Evolutionary conservation across 176 grass and related monocot species (phyloP).

Genomic region (Carex myosuroides): DNA sequence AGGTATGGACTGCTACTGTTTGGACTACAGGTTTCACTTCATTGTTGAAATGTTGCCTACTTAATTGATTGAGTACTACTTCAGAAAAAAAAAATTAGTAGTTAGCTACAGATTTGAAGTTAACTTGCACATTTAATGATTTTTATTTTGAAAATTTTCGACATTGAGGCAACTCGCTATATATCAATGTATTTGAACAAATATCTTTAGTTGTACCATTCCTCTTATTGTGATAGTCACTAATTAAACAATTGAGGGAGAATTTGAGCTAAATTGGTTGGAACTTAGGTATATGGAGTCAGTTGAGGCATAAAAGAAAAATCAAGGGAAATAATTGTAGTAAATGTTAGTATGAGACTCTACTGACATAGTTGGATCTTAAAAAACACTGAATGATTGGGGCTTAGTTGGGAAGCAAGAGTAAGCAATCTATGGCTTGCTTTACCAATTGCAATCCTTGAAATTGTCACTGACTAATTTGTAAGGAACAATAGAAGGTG

Average conservation of each 20-base stretch:
- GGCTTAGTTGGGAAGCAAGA: background rate
- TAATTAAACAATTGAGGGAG: background rate
- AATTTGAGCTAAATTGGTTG: background rate
- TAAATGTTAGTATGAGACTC: background rate
- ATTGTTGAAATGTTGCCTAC: background rate
- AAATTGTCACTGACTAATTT: background rate
- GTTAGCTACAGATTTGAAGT: background rate
- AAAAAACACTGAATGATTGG: background rate
- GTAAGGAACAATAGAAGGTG: background rate
- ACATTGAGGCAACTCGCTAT: background rate
- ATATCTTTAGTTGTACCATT: background rate
- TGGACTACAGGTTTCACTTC: background rate
- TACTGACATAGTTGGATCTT: background rate
- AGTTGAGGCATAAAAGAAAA: background rate
- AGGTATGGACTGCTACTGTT: conserved; percentile 30
- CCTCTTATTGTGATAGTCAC: background rate
- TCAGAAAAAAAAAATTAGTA: background rate
- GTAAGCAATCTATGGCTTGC: background rate
- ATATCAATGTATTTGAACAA: background rate
- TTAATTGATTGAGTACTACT: background rate
- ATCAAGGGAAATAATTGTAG: background rate
- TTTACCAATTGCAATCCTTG: background rate
- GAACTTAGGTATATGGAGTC: background rate
- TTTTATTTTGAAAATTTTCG: background rate
- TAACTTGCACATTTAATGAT: background rate